phyloP scores from a whole-genome alignment of 1,139 yeast genomes.

The Yamadazyma pseudoaaseri region DNA sequence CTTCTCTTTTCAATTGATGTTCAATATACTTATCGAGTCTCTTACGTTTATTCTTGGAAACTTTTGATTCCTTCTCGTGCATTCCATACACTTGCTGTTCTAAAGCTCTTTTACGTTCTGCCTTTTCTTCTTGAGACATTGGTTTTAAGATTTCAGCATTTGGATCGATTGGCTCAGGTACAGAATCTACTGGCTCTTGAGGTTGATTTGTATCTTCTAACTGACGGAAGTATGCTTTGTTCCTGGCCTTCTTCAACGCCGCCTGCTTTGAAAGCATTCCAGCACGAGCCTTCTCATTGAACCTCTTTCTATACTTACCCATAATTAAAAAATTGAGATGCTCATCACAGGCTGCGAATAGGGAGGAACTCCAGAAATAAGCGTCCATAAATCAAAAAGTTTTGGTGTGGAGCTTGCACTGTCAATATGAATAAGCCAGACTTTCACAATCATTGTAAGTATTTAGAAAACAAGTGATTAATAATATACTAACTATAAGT shows the following conservation, averaged over 20 bases:
- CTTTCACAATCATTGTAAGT: conserved; percentile 34
- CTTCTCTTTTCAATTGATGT: conserved; percentile 87
- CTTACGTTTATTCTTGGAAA: conserved; percentile 74
- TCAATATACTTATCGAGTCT: conserved; percentile 76
- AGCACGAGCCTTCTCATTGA: conserved; percentile 81
- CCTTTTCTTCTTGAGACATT: conserved; percentile 56
- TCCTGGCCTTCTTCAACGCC: conserved; percentile 64
- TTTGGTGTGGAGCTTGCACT: not conserved
- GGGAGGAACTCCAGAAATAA: too few species aligned
- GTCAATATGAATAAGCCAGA: conserved; percentile 25
- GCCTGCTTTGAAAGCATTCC: conserved; percentile 85
- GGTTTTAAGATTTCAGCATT: conserved; percentile 61
- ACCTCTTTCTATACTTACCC: conserved; percentile 82
- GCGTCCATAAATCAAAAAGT: too few species aligned
- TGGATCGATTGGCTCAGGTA: conserved; percentile 34
- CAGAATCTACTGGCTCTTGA: conserved; percentile 8
- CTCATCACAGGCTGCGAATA: conserved; percentile 5
- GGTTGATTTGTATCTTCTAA: conserved; percentile 31
- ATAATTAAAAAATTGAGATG: conserved; percentile 28
- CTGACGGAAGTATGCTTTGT: conserved; percentile 60
- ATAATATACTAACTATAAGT: conserved; percentile 23
- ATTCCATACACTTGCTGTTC: conserved; percentile 54
- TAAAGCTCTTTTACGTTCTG: conserved; percentile 62
- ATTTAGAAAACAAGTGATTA: not conserved
- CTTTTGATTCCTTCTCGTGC: conserved; percentile 61